Evolutionary conservation across 2,329 filamentous ascomycete species (phyloP), one percentile per base, ranked within the genome.

Genomic region (Tolypocladium album): DNA sequence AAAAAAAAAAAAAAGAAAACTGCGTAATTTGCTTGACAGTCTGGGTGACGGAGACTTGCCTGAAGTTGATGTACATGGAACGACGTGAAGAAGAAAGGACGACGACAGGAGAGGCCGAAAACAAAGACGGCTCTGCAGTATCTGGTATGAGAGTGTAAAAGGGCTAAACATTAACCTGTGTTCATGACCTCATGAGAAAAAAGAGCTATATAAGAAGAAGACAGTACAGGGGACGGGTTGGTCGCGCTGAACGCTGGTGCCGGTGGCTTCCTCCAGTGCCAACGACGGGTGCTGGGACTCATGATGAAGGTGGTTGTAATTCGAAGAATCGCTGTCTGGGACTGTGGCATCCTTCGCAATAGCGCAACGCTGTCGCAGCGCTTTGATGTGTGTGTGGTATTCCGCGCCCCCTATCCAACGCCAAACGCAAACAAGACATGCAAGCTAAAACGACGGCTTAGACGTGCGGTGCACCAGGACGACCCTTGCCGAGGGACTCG

Each of bases 401-500:
- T 62, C 63, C 64, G 61, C 61, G 64, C 63, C 65, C 34, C 71
- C 66, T 72, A 68, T 70, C 71, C 72, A 74, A 75, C 72, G 71
- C 74, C 71, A 63, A 67, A 67, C 64, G 62, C 64, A 67, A 64
- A 65, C 59, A 65, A 62, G 61, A 66, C 59, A 70, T 70, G 58
- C 60, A 60, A 66, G 68, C 65, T 68, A 67, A 69, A 67, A 66
- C 60, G 61, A 64, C 63, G 55, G 65, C 55, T 63, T 61, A 60
- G 57, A 85, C 78, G 17, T 77, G 78, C 38, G 82, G 82, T 39
- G 76, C 78, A 20, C 57, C 63, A 17, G 77, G 69, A 61, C 77
- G 74, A 39, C 76, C 76, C 62, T 78, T 78, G 53, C 77, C 76
- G 20, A 86, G 69, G 22, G 78, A 81, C 66, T 83, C 79, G 9